These are phyloP conservation scores for Perilla frutescens DNA, from an alignment of 257 asterid species.

Conservation along the genomic window DNA sequence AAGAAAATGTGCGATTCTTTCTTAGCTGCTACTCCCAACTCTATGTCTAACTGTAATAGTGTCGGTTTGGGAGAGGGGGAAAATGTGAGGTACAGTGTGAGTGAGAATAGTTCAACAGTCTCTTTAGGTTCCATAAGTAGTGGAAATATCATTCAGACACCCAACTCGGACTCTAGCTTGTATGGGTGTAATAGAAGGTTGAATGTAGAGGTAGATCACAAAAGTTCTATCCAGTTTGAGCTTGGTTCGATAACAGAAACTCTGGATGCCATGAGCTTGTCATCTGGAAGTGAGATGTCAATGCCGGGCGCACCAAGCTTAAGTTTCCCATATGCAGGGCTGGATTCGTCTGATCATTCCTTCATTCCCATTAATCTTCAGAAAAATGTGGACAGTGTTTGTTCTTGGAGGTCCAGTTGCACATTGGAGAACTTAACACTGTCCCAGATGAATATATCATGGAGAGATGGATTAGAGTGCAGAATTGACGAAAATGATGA, in stretches of 20 bases:
- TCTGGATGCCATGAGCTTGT: conserved; percentile 36
- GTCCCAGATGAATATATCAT: conserved; percentile 22
- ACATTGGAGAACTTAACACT: conserved; percentile 22
- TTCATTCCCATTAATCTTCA: conserved; percentile 18
- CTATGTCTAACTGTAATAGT: conserved; percentile 23
- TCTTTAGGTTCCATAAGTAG: conserved; percentile 50
- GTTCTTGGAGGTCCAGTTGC: conserved; percentile 29
- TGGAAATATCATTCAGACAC: conserved; percentile 77
- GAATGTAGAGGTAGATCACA: conserved; percentile 28
- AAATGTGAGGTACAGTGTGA: conserved; percentile 4
- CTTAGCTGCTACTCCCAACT: conserved; percentile 3
- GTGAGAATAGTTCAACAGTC: conserved; percentile 35
- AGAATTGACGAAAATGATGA: conserved; percentile 19
- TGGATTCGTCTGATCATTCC: conserved; percentile 33
- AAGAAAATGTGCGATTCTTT: conserved; percentile 9
- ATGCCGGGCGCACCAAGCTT: too few species aligned
- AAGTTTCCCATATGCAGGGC: conserved; percentile 28
- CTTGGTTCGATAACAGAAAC: conserved; percentile 39
- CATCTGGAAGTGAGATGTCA: conserved; percentile 34
- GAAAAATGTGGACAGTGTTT: conserved; percentile 20
- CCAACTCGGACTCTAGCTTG: conserved; percentile 55
- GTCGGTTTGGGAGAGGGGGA: conserved; percentile 26
- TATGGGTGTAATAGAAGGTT: conserved; percentile 33
- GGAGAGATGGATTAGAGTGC: conserved; percentile 28
- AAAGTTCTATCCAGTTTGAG: conserved; percentile 32